Percentiles rank a stretch among this genome's conserved stretches.
Evolutionary conservation across 257 asterid genomes (phyloP).

Genomic region (Nicotiana noctiflora): DNA sequence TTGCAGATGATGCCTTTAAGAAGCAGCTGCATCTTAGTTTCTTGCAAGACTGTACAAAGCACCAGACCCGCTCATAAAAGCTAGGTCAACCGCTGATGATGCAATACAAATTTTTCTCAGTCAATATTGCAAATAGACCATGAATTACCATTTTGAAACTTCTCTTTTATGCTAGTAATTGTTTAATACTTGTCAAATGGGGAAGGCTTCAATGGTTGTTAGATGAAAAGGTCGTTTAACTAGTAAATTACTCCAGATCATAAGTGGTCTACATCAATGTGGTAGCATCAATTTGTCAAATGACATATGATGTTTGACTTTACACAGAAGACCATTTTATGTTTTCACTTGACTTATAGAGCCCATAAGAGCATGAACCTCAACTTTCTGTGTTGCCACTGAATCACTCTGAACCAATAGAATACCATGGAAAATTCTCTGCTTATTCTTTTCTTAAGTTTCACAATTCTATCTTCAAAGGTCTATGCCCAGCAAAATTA

Average conservation of each 20-base stretch:
- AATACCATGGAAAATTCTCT: conserved; percentile 14
- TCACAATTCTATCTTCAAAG: conserved; percentile 12
- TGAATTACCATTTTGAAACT: neutral
- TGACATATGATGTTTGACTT: too few species aligned
- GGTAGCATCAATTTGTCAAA: neutral
- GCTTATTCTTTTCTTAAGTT: conserved; percentile 12
- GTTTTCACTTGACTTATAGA: too few species aligned
- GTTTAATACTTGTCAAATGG: neutral
- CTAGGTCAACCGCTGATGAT: conserved; percentile 1
- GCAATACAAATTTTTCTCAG: neutral
- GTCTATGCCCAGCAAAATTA: conserved; percentile 41
- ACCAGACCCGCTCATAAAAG: neutral
- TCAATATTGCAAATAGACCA: neutral
- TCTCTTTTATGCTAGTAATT: neutral
- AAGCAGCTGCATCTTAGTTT: neutral
- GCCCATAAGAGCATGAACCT: too few species aligned
- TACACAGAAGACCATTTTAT: too few species aligned
- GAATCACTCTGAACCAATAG: conserved; percentile 13
- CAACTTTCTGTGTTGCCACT: too few species aligned
- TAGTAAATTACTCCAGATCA: neutral
- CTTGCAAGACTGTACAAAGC: neutral
- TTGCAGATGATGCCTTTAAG: neutral
- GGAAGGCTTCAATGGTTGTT: neutral
- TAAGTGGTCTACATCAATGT: neutral
- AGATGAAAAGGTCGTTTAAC: neutral